Conservation (phyloP, 2,329 filamentous ascomycete species). For the Arthrobotrys pseudoclavata region DNA sequence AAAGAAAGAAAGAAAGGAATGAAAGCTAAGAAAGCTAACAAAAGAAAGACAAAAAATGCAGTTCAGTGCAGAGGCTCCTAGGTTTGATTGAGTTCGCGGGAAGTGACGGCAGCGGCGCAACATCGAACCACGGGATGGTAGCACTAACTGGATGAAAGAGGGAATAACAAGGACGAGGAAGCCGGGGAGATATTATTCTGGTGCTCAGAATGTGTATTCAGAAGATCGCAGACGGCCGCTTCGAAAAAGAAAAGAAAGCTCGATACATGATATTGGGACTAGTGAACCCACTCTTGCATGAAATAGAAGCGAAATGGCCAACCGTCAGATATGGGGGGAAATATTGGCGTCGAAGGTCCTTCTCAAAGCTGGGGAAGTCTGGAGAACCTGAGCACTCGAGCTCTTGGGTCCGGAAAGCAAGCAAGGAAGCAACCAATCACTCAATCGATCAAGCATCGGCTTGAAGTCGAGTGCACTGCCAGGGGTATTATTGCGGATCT, state of each 20-base stretch:
- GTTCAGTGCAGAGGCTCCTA: slow-evolving; percentile 63
- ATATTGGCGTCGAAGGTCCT: slow-evolving; percentile 15
- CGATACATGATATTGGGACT: slow-evolving; percentile 37
- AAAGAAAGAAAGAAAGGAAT: slow-evolving; percentile 59
- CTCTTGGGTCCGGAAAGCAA: not conserved
- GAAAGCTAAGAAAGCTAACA: slow-evolving; percentile 21
- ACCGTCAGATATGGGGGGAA: slow-evolving; percentile 6
- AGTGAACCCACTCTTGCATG: slow-evolving; percentile 40
- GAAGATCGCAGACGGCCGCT: not conserved
- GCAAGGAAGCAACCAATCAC: not conserved
- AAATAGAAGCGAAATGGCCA: slow-evolving; percentile 62
- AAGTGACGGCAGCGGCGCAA: slow-evolving; percentile 64
- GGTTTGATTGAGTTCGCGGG: slow-evolving; percentile 65
- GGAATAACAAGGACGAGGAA: slow-evolving; percentile 53
- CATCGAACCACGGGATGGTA: slow-evolving; percentile 64
- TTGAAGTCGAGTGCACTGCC: slow-evolving; percentile 3
- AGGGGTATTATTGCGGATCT: slow-evolving; percentile 48
- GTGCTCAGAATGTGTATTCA: slow-evolving; percentile 9
- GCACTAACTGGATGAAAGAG: slow-evolving; percentile 62
- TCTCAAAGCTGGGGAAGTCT: slow-evolving; percentile 15
- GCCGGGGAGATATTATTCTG: slow-evolving; percentile 37
- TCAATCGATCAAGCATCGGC: not conserved
- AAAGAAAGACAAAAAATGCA: slow-evolving; percentile 52
- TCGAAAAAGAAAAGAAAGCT: slow-evolving; percentile 61
- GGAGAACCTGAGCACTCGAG: not conserved